Base-by-base conservation (phyloP, 306 rosid species). In the Quercus aquifolioides region DNA sequence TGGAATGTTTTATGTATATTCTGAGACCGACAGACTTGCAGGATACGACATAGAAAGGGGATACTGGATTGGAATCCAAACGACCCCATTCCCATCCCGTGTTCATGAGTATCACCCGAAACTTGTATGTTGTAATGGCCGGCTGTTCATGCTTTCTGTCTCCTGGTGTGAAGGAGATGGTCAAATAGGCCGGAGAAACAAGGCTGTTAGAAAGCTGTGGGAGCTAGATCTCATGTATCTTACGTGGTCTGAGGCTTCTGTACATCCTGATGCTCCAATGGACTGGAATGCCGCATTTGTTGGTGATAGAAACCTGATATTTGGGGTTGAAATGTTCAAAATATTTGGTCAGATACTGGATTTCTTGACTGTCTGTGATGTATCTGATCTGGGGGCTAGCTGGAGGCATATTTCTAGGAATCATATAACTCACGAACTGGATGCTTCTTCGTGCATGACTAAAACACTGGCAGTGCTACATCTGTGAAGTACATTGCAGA, bases 121-220 rank as follows among this genome's bases (percentile, higher is more conserved):
- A 81, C 88, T 94, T 21, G 92, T 92, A 74, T 87, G 97, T 71
- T 88, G 88, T 75, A 84, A 85, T 35, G 97, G 92, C 25, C 92
- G 91, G 55, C 79, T 92, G 63, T 90, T 92, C 88, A 87, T 94
- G 92, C 91, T 92, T 51, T 94, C 92, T 0, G 99, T 94, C 77
- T 92, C 97, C 64, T 94, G 99, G 99, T 94, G 99, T 58, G 99
- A 94, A 89, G 99, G 99, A 78, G 97, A 94, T 74, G 99, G 99
- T 62, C 95, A 91, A 81, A 92, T 92, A 73, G 99, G 99, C 25
- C 81, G 84, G 65, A 88, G 99, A 80, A 94, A 94, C 92, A 94
- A 94, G 90, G 99, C 99, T 75, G 94, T 94, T 15, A 86, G 99
- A 85, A 94, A 94, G 82, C 78, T 92, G 59, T 94, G 99, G 99